Conservation (phyloP, 2,329 filamentous ascomycete species). For the Botryotinia narcissicola region DNA sequence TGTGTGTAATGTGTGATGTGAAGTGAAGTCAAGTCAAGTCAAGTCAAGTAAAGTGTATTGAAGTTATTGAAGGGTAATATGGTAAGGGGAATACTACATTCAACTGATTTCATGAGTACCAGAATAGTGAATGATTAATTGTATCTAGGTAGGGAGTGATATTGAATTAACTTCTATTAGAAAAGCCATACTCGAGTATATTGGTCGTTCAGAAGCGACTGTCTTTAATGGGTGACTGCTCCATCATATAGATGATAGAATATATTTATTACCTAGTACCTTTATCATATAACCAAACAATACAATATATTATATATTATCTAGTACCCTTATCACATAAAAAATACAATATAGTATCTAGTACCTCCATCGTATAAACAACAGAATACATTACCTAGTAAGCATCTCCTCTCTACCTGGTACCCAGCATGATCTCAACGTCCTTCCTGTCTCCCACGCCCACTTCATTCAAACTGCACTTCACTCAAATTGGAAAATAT, state of each 20-base stretch:
- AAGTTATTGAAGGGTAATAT: background rate
- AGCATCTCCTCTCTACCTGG: no score
- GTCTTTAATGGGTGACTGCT: background rate
- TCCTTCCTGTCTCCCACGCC: background rate
- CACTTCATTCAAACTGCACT: background rate
- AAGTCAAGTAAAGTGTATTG: background rate
- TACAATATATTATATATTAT: no score
- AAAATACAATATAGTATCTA: background rate
- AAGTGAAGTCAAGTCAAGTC: background rate
- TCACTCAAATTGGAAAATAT: background rate
- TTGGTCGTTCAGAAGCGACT: background rate
- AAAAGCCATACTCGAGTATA: background rate
- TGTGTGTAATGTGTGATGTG: background rate
- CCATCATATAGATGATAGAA: no score
- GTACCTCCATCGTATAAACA: background rate
- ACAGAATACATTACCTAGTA: background rate
- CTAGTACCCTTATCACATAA: background rate
- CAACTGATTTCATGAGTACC: background rate
- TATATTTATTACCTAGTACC: no score
- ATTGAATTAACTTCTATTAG: background rate
- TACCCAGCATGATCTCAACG: background rate
- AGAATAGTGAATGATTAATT: background rate
- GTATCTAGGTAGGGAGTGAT: background rate
- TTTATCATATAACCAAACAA: background rate
- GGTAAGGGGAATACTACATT: background rate